phyloP scores from a whole-genome alignment of 1,139 yeast genomes.

The Magnusiomyces magnusii region DNA sequence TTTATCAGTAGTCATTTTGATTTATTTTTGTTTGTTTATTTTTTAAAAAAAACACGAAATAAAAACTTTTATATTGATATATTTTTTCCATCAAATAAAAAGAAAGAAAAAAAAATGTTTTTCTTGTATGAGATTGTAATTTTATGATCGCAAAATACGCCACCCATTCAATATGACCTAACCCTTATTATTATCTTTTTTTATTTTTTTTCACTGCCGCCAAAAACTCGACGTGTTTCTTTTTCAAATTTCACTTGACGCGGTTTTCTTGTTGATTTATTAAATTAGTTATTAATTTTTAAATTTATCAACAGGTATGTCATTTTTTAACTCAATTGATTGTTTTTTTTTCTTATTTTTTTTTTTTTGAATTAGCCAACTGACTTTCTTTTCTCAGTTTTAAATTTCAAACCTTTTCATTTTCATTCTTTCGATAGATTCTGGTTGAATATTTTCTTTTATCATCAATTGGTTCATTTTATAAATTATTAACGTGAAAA shows the following conservation, averaged over 20 bases:
- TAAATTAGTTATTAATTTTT: no score
- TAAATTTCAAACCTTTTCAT: background rate
- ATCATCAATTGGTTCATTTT: background rate
- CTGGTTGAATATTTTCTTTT: background rate
- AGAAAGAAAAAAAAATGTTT: background rate
- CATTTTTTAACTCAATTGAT: background rate
- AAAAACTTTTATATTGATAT: no score
- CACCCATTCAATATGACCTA: background rate
- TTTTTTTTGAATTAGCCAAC: background rate
- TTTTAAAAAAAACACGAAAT: background rate
- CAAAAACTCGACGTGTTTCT: background rate
- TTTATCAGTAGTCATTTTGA: slow-evolving; percentile 7
- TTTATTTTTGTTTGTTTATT: background rate
- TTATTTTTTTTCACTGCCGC: background rate
- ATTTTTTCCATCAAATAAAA: slow-evolving; percentile 1
- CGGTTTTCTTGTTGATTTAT: no score
- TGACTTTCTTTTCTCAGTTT: background rate
- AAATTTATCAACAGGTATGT: no score
- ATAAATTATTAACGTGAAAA: slow-evolving; percentile 15
- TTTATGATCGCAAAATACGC: background rate
- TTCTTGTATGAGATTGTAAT: background rate
- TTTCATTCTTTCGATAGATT: background rate
- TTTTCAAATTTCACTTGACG: background rate
- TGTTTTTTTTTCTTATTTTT: background rate
- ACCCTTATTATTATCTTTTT: background rate